Evolutionary conservation across 805 yeast species (phyloP), one percentile per base, ranked within the genome.

Genomic region (Kuraishia ogatae): DNA sequence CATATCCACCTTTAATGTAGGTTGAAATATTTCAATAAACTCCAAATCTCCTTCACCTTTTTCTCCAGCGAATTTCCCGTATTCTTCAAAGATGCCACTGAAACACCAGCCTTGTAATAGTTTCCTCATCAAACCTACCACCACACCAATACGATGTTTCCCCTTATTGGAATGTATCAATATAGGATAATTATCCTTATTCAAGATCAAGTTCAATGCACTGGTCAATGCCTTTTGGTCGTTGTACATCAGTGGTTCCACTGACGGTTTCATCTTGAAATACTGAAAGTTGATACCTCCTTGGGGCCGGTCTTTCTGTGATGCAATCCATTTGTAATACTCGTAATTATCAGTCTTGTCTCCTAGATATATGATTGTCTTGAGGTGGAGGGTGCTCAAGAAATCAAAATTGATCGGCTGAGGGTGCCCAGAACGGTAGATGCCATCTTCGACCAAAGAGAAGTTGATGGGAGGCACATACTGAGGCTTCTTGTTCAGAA

Each of bases 131-230:
- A 90, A 77, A 0, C 97, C 99, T n/a, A 92, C 96, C 48, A 92
- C 74, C 1, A 94, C 92, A 0, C 98, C 98, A 2, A 90, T 92
- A 49, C 99, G 71, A 67, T 93, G 99, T 68, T 94, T 94, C n/a
- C 99, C 99, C 72, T 93, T 93, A 69, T 94, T 90, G 2, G 97
- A 90, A 67, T 94, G 98, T 13, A 93, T 80, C 55, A 93, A 74
- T 13, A 93, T 82, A 1, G 99, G 99, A 66, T 87, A 89, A 66
- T 91, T 91, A 15, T 83, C 81, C 51, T 75, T 75, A 62, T 86
- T 79, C 35, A 84, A 66, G 52, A 87, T 74, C 43, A 86, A 62
- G 55, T 79, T 74, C 48, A 87, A 71, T 1, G 89, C 84, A 22
- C 70, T 65, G 23, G 81, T 74, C 56, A 91, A 77, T 1, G 85